Evolutionary conservation across 345 rosid genomes (phyloP).

Genomic region (Salix purpurea): DNA sequence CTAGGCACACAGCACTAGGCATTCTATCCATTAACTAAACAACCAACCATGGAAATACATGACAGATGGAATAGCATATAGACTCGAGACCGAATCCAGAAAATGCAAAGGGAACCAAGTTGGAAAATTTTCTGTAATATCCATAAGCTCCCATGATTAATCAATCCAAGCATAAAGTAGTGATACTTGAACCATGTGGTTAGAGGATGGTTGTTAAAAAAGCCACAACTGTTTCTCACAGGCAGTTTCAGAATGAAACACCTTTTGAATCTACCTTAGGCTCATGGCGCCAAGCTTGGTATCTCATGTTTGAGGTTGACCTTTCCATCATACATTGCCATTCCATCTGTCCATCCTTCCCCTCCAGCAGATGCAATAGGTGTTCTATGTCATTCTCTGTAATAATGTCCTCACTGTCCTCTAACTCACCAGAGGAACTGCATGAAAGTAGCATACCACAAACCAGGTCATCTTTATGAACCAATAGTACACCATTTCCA

Average conservation of each 20-base stretch:
- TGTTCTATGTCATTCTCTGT: constrained; percentile 75
- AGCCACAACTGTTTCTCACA: not conserved
- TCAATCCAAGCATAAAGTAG: not conserved
- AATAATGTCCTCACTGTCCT: constrained; percentile 48
- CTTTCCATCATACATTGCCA: constrained; percentile 92
- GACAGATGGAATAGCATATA: not conserved
- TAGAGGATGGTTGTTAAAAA: not conserved
- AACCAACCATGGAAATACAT: not conserved
- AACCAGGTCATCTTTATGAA: not conserved
- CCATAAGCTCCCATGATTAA: not conserved
- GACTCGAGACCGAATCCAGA: not conserved
- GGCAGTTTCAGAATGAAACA: not conserved
- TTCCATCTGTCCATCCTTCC: constrained; percentile 55
- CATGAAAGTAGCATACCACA: constrained; percentile 8
- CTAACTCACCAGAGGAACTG: constrained; percentile 24
- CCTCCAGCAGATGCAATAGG: constrained; percentile 65
- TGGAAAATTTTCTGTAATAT: not conserved
- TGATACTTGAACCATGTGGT: not conserved
- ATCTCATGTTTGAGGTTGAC: constrained; percentile 69
- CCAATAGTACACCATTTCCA: not conserved
- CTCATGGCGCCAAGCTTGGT: constrained; percentile 90
- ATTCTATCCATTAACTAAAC: not conserved
- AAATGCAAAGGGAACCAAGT: not conserved
- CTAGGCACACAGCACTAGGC: not conserved
- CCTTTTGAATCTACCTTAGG: constrained; percentile 53